A percentile compares a stretch with the other conserved stretches of the same genome.
Evolutionary conservation across 495 filamentous ascomycete species (phyloP).

Genomic region (Talaromyces liani): DNA sequence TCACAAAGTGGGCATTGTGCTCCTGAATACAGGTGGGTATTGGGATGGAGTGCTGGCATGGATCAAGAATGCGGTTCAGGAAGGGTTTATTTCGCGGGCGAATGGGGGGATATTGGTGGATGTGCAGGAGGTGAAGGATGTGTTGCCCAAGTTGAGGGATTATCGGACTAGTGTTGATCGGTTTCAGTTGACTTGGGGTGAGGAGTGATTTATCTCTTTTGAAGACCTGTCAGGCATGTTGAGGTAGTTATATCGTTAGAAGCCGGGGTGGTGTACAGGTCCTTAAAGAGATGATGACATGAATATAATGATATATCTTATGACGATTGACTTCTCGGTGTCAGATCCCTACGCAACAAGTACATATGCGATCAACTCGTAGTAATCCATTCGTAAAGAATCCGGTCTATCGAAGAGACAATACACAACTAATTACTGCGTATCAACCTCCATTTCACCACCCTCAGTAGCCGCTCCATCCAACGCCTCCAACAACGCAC

Average conservation of each 20-base stretch:
- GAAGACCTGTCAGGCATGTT: too few relatives aligned
- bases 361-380: neutral
- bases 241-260: neutral
- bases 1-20: conserved; percentile 69
- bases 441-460: conserved; percentile 79
- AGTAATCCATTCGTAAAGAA: neutral
- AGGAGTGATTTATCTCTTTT: conserved; percentile 37
- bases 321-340: neutral
- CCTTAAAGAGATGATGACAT: neutral
- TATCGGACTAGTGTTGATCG: conserved; percentile 69
- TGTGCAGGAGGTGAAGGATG: conserved; percentile 63
- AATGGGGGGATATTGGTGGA: conserved; percentile 73
- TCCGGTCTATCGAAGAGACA: neutral
- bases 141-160: conserved; percentile 57
- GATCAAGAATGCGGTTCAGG: conserved; percentile 68
- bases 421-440: neutral
- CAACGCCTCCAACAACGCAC: conserved; percentile 53
- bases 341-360: neutral
- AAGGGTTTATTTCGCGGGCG: conserved; percentile 63
- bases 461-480: conserved; percentile 66
- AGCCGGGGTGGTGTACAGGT: neutral
- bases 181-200: conserved; percentile 75
- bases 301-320: neutral
- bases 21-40: conserved; percentile 83
- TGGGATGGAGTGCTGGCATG: conserved; percentile 81